These are phyloP conservation scores for Paragyromitra xinjiangensis DNA, from an alignment of 495 filamentous ascomycete species.

Conservation along the genomic window DNA sequence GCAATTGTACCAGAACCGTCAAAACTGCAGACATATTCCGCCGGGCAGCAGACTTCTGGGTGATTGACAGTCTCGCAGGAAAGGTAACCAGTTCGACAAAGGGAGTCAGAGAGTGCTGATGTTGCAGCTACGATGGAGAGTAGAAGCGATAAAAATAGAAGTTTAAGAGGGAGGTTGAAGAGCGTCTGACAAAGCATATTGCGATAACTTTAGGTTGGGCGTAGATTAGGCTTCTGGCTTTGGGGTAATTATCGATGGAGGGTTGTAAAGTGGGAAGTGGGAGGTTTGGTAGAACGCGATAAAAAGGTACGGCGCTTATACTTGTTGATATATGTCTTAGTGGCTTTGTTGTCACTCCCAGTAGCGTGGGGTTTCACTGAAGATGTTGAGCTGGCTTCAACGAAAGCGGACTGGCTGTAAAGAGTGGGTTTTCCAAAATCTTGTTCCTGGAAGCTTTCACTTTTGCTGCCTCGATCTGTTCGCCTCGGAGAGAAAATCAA, in stretches of 20 bases:
- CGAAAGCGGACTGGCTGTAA: constrained; percentile 2
- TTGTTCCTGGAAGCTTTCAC: not conserved
- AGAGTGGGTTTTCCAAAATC: not conserved
- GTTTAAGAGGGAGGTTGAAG: constrained; percentile 19
- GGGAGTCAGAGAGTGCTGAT: not conserved
- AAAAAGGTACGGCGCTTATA: constrained; percentile 30
- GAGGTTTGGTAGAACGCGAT: not conserved
- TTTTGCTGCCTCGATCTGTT: not conserved
- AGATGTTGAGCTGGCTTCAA: constrained; percentile 4
- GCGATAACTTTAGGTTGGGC: not conserved
- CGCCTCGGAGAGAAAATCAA: not conserved
- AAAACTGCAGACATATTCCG: constrained; percentile 29
- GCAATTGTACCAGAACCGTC: constrained; percentile 41
- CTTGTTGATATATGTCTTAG: constrained; percentile 36
- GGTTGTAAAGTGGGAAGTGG: not conserved
- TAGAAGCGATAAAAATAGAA: constrained; percentile 19
- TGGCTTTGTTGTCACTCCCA: constrained; percentile 34
- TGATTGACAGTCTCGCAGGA: constrained; percentile 40
- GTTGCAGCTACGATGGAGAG: constrained; percentile 7
- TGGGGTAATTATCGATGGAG: not conserved
- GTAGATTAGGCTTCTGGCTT: not conserved
- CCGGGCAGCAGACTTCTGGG: constrained; percentile 45
- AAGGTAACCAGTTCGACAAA: constrained; percentile 38
- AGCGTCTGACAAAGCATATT: constrained; percentile 29
- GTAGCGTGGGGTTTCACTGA: not conserved